Evolutionary conservation across 495 filamentous ascomycete species (phyloP), one percentile per base, ranked within the genome.

Genomic region (Venustampulla echinocandica): DNA sequence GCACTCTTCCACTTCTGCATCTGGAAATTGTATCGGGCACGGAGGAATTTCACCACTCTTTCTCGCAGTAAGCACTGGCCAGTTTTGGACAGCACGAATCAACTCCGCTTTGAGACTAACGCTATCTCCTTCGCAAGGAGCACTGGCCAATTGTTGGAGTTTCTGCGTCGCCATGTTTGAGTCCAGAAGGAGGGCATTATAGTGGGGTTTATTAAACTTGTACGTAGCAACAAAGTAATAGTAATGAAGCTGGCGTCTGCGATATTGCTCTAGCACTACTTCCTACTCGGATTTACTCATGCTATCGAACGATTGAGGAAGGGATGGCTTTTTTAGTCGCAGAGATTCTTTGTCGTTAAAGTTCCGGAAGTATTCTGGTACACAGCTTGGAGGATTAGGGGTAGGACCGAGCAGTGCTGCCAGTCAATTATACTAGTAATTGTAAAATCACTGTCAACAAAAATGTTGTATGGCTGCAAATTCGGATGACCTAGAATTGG

Each of bases 191-290:
- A 37, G 9, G 34, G 34, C 34, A 17, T 37, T 15, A 15, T 10
- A 37, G 15, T 37, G 34, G 17, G 34, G 15, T 17, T 37, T 37
- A 17, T 37, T 37, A 37, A 10, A 15, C 34, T 37, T 37, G 15
- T 37, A 37, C 17, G 34, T 37, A 17, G 34, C 34, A 37, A 37
- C 15, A 17, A 37, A 37, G 34, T 37, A 37, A 18, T 37, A 37
- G 34, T 37, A 37, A 17, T 37, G 34, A 37, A 37, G 34, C 15
- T 37, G 10, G 6, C 34, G 9, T 37, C 15, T 37, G 7, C 15
- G 34, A 15, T 37, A 37, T 17, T 37, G 34, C 15, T 37, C 34
- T 10, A 17, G 17, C 15, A 15, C 34, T 5, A 6, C 15, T 37
- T 9, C 10, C 15, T 37, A 15, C 9, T 37, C 34, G 9, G 34